These are phyloP conservation scores for Antrodiella citrinella DNA, from an alignment of 768 basidiomycete genomes.

Conservation along the genomic window DNA sequence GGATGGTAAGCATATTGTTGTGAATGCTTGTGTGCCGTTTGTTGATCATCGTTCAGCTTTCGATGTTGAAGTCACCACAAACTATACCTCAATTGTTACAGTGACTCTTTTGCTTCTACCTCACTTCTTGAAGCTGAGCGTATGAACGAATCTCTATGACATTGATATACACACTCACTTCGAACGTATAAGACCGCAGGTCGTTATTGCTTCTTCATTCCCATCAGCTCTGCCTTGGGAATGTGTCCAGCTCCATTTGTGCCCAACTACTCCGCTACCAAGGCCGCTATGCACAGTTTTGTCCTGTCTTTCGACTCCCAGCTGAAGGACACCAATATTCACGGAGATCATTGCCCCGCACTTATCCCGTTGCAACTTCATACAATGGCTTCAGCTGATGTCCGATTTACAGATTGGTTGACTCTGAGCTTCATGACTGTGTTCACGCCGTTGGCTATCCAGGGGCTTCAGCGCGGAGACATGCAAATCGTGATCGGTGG, in stretches of 20 bases:
- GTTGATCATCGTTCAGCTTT: too few relatives aligned
- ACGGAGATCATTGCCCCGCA: constrained; percentile 54
- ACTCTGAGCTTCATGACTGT: constrained; percentile 58
- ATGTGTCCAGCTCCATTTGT: constrained; percentile 35
- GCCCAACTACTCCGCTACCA: constrained; percentile 47
- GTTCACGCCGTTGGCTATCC: constrained; percentile 33
- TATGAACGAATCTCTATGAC: constrained; percentile 18
- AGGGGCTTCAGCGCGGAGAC: constrained; percentile 29
- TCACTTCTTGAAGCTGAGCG: constrained; percentile 47
- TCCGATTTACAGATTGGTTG: constrained; percentile 36
- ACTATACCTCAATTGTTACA: constrained; percentile 45
- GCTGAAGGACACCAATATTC: constrained; percentile 42
- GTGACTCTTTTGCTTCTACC: constrained; percentile 42
- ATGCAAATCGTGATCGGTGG: constrained; percentile 21
- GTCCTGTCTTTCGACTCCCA: constrained; percentile 39
- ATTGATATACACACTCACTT: background rate
- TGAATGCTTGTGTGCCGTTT: constrained; percentile 26
- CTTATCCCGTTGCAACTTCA: too few relatives aligned
- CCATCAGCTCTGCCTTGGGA: constrained; percentile 46
- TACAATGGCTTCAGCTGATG: too few relatives aligned
- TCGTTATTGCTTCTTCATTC: constrained; percentile 38
- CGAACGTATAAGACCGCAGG: constrained; percentile 32
- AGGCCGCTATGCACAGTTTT: constrained; percentile 50
- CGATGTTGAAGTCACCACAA: constrained; percentile 40
- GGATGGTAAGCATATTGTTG: constrained; percentile 22